Conservation (phyloP, 2,329 filamentous ascomycete genomes). For the Cladorrhinum sp. region DNA sequence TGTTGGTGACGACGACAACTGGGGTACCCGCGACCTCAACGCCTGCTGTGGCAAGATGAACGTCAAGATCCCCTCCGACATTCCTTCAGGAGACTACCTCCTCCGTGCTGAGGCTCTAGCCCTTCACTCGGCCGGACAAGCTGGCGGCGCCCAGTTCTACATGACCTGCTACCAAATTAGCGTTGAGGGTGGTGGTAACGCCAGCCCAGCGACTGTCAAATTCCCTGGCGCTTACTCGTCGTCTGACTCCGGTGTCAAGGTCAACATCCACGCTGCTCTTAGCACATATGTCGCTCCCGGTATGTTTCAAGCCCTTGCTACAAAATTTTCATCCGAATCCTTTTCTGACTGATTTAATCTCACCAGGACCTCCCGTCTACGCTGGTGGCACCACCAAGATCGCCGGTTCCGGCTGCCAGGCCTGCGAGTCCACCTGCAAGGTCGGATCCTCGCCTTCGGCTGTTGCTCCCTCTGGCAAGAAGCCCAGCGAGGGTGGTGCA, state of each 20-base stretch:
- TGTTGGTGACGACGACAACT: constrained; percentile 43
- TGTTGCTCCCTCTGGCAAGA: constrained; percentile 29
- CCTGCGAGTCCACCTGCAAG: constrained; percentile 42
- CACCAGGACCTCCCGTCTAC: constrained; percentile 43
- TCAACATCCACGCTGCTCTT: constrained; percentile 46
- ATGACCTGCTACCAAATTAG: constrained; percentile 40
- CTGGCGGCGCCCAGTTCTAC: constrained; percentile 37
- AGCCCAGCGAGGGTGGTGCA: constrained; percentile 23
- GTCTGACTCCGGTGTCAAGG: constrained; percentile 43
- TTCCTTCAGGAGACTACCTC: constrained; percentile 40
- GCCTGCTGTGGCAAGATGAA: constrained; percentile 40
- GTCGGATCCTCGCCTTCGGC: constrained; percentile 35
- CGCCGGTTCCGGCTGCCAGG: constrained; percentile 39
- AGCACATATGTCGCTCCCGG: constrained; percentile 42
- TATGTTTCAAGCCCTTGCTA: no score
- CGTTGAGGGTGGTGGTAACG: constrained; percentile 31
- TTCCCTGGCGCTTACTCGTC: constrained; percentile 45
- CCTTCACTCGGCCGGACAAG: constrained; percentile 41
- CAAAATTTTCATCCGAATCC: no score
- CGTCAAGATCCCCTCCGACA: constrained; percentile 34
- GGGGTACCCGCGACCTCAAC: constrained; percentile 45
- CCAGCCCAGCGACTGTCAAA: constrained; percentile 32
- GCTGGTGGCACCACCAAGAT: constrained; percentile 38
- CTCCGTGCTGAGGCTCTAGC: constrained; percentile 50
- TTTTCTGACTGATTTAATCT: no score